Evolutionary conservation across 2,329 filamentous ascomycete species (phyloP), one percentile per base, ranked within the genome.

Genomic region (Monilinia laxa): DNA sequence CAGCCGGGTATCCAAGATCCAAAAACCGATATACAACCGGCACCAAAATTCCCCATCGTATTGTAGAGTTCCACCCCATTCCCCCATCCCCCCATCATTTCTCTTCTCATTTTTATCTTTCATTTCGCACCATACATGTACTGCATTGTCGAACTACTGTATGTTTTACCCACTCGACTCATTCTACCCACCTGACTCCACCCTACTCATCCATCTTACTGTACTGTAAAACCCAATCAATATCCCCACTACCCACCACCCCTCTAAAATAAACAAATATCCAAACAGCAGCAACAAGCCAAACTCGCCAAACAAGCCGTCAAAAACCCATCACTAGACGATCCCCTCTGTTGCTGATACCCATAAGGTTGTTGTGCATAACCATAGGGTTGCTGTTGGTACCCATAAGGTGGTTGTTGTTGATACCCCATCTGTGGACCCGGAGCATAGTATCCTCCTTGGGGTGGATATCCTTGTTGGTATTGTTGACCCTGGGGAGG

Each of bases 241-340:
- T 20, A 20, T n/a, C n/a, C 20, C 38, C 40, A 14, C 4, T 16
- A 6, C 35, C 14, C 51, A 11, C 20, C 45, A 14, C 16, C 49
- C 31, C 20, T 42, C 71, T 80, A 82, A 70, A 83, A 82, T 72
- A 83, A 47, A 73, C 68, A 80, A 78, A 64, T 16, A 7, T 83
- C 81, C 75, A 83, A 77, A 77, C 81, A 83, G 71, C 81, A 83
- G 71, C 82, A 83, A 71, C 81, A 82, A 49, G 82, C 81, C 74
- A 82, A 69, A 65, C 76, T 77, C 12, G 78, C 81, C 68, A 81
- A 73, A 54, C 81, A 70, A 20, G 77, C 81, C 4, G 78, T 78
- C 49, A 80, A 76, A 45, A 81, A 73, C 2, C 81, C 81, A 4
- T 62, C 70, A 67, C 78, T 75, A 45, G 76, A 70, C 63, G 80